phyloP scores from a whole-genome alignment of 306 rosid species.

The Dryas alaskensis region DNA sequence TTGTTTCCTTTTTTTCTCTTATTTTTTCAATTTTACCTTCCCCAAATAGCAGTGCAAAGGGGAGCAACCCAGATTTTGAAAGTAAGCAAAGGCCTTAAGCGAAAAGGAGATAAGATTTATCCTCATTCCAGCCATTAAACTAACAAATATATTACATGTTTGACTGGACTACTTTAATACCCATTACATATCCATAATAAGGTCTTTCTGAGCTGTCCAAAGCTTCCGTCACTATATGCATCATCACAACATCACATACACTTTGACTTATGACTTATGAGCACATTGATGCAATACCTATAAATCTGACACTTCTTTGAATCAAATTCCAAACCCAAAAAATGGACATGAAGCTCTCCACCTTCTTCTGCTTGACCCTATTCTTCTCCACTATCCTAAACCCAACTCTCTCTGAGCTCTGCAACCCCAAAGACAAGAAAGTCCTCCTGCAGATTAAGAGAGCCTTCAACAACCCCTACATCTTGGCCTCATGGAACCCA shows the following conservation, averaged over 20 bases:
- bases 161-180: background rate
- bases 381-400: slow-evolving; percentile 22
- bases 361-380: slow-evolving; percentile 11
- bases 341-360: slow-evolving; percentile 2
- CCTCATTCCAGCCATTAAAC: background rate
- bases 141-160: background rate
- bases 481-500: slow-evolving; percentile 59
- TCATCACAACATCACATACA: background rate
- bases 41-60: too few species aligned
- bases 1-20: too few species aligned
- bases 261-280: background rate
- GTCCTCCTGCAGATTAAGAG: slow-evolving; percentile 63
- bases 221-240: slow-evolving; percentile 6
- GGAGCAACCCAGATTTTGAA: too few species aligned
- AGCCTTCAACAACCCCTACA: slow-evolving; percentile 65
- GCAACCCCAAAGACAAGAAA: slow-evolving; percentile 65
- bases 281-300: background rate
- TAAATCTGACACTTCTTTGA: background rate
- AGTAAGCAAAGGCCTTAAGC: too few species aligned
- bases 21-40: too few species aligned
- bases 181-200: background rate
- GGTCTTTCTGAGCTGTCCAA: background rate
- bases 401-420: slow-evolving; percentile 41
- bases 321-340: background rate
- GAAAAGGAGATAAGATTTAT: too few species aligned